These are phyloP conservation scores for Pleurotus tuber-regium DNA, from an alignment of 768 basidiomycete species.

Conservation along the genomic window DNA sequence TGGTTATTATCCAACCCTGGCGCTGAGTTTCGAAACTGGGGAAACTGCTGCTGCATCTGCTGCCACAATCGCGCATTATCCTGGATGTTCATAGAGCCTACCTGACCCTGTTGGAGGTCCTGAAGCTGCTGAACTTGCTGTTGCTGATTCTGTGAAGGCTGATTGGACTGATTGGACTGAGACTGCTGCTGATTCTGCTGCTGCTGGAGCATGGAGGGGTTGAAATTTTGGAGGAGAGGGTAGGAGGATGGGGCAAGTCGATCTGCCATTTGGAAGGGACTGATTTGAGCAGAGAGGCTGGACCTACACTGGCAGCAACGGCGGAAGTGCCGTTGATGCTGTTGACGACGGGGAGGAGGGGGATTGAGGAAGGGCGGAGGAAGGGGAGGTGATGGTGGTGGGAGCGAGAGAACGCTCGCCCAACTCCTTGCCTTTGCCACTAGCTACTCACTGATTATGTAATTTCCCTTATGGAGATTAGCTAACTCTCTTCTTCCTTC, in stretches of 20 bases:
- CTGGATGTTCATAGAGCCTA: slow-evolving; percentile 34
- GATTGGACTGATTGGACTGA: slow-evolving; percentile 37
- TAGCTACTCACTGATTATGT: slow-evolving; percentile 4
- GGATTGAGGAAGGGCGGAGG: slow-evolving; percentile 21
- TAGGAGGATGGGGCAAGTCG: slow-evolving; percentile 54
- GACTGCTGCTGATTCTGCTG: slow-evolving; percentile 41
- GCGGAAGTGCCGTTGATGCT: slow-evolving; percentile 4
- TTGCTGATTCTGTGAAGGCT: slow-evolving; percentile 35
- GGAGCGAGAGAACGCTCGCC: slow-evolving; percentile 45
- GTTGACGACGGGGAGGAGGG: slow-evolving; percentile 19
- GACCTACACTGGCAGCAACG: slow-evolving; percentile 6
- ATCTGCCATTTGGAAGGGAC: slow-evolving; percentile 50
- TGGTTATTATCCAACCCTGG: slow-evolving; percentile 36
- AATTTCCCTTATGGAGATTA: slow-evolving; percentile 1
- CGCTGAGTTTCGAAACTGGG: slow-evolving; percentile 40
- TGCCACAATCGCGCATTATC: slow-evolving; percentile 59
- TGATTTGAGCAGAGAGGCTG: slow-evolving; percentile 29
- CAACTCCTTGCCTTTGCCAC: slow-evolving; percentile 5
- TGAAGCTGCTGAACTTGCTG: slow-evolving; percentile 43
- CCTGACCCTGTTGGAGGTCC: slow-evolving; percentile 39
- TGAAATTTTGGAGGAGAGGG: slow-evolving; percentile 38
- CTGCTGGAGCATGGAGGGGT: slow-evolving; percentile 41
- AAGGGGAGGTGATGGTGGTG: slow-evolving; percentile 48
- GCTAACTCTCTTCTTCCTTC: slow-evolving; percentile 7
- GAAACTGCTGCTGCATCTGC: slow-evolving; percentile 47